Base-by-base conservation (phyloP, 2,329 filamentous ascomycete genomes). In the Botrytis pseudocinerea region DNA sequence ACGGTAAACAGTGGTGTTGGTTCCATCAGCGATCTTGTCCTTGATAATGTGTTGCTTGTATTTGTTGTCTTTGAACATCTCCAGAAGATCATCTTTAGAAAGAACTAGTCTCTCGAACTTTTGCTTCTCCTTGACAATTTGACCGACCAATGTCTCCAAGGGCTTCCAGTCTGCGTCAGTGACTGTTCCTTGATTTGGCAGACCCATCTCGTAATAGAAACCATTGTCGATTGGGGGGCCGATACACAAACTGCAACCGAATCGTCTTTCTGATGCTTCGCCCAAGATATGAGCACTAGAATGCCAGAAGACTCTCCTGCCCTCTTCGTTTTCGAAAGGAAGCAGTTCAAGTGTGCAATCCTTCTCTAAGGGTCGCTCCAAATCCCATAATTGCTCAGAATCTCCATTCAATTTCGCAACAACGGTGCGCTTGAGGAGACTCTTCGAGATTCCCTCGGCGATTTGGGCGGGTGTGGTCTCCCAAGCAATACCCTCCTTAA, bases 11-110 rank as follows among this genome's bases (percentile, higher is more conserved):
- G 96, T 98, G 81, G 94, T 97, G 81, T 88, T 93, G 72, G 94
- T 95, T 78, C 94, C 94, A 78, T 97, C 94, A 57, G 91, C 87
- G 75, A 98, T 93, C 83, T 97, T 94, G 85, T 94, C 92, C 79
- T 94, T 92, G 85, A 99, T 98, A 83, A 98, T 97, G 83, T 98
- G 93, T 82, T 97, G 91, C 89, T 99, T 98, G 87, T 97, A 98
- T 82, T 96, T 96, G 88, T 97, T 98, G 87, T 97, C 97, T 79
- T 91, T 90, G 86, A 98, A 98, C 93, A 98, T 97, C 82, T 97
- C 94, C 70, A 96, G 89, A 69, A 98, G 87, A 77, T 98, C 91
- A 71, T 95, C 92, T 84, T 98, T 98, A 77, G 92, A 92, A 80
- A 98, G 89, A 76, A 92, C 92, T 65, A 98, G 86, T 74, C 96